phyloP scores from a whole-genome alignment of 371 early-diverging fungal species.

The Lichtheimia corymbifera region DNA sequence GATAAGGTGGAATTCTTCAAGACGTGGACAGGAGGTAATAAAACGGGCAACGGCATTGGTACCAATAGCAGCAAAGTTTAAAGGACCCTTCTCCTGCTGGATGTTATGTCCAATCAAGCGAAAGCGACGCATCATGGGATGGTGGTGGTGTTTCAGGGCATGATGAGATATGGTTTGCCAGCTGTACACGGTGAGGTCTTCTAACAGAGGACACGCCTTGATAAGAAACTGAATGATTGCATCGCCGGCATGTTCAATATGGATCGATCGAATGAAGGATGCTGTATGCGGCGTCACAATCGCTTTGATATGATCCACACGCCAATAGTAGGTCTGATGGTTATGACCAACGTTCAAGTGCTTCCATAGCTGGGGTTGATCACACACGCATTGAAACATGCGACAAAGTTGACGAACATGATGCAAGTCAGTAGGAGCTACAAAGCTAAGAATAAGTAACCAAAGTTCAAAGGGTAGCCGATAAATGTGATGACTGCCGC shows the following conservation, averaged over 20 bases:
- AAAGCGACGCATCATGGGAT: conserved; percentile 20
- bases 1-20: conserved; percentile 20
- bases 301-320: conserved; percentile 15
- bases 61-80: conserved; percentile 30
- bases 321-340: conserved; percentile 16
- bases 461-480: conserved; percentile 14
- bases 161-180: conserved; percentile 43
- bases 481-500: neutral
- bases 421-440: conserved; percentile 6
- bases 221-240: conserved; percentile 29
- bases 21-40: conserved; percentile 22
- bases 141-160: conserved; percentile 14
- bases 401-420: conserved; percentile 9
- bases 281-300: conserved; percentile 24
- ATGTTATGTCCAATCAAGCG: conserved; percentile 14
- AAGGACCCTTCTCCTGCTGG: too few species aligned
- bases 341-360: neutral
- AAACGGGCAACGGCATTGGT: conserved; percentile 25
- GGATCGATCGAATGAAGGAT: conserved; percentile 25
- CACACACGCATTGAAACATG: neutral
- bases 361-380: conserved; percentile 15
- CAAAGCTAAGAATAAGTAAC: conserved; percentile 13
- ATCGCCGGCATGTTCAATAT: conserved; percentile 33
- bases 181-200: conserved; percentile 25
- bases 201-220: conserved; percentile 23